Evolutionary conservation across 1,284 basidiomycete species (phyloP).

Genomic region (Sphaerobolus stellatus): DNA sequence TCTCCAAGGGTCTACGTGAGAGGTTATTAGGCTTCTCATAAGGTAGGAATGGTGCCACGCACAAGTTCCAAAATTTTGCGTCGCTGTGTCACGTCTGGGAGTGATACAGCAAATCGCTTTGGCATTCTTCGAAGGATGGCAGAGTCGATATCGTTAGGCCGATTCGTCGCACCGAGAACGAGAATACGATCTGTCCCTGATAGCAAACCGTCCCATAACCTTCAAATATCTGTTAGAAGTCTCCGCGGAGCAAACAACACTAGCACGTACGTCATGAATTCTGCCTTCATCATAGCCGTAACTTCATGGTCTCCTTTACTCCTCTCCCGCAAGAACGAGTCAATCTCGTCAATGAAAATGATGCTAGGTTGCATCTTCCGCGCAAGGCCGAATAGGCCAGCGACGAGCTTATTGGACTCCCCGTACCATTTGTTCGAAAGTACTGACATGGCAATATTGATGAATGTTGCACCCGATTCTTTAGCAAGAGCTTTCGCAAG

Average conservation of each 20-base stretch:
- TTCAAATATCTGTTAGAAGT: conserved; percentile 29
- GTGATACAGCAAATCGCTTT: conserved; percentile 88
- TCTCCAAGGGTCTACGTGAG: conserved; percentile 77
- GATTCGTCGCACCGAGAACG: conserved; percentile 94
- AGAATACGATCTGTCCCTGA: conserved; percentile 84
- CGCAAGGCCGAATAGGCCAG: conserved; percentile 78
- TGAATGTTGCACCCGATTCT: conserved; percentile 96
- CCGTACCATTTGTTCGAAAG: conserved; percentile 96
- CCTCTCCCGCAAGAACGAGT: conserved; percentile 89
- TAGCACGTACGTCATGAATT: conserved; percentile 91
- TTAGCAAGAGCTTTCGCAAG: conserved; percentile 94
- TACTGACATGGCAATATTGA: conserved; percentile 81
- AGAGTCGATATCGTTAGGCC: conserved; percentile 93
- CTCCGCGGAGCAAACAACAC: not conserved
- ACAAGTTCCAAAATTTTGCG: conserved; percentile 88
- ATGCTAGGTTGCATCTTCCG: conserved; percentile 74
- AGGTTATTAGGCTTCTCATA: not conserved
- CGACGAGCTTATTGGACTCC: conserved; percentile 97
- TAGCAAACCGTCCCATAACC: conserved; percentile 95
- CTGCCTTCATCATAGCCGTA: conserved; percentile 99
- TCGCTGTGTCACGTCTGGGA: conserved; percentile 83
- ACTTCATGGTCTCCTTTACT: conserved; percentile 92
- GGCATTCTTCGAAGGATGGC: conserved; percentile 97
- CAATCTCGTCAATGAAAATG: conserved; percentile 83
- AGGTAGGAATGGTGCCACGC: conserved; percentile 24